These are phyloP conservation scores for Gynochthodes officinalis DNA, from an alignment of 257 asterid genomes.

Conservation along the genomic window DNA sequence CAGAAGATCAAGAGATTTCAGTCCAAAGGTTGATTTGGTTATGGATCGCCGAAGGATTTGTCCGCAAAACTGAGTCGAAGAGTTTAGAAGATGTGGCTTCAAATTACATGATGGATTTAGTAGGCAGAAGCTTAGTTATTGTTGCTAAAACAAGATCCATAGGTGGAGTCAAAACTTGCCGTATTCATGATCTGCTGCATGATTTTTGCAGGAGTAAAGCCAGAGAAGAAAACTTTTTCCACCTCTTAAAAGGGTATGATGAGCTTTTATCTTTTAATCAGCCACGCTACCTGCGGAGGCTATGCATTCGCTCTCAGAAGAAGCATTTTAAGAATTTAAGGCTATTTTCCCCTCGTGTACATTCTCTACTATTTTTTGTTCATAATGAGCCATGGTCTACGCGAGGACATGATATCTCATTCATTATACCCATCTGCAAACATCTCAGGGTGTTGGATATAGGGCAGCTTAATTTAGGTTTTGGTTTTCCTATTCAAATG, in stretches of 20 bases:
- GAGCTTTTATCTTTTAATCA: background rate
- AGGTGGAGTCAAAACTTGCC: slow-evolving; percentile 4
- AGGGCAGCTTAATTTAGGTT: background rate
- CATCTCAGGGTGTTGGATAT: slow-evolving; percentile 10
- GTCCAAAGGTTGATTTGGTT: slow-evolving; percentile 1
- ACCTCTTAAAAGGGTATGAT: background rate
- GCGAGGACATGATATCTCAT: background rate
- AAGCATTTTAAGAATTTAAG: too few relatives aligned
- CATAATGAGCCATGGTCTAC: background rate
- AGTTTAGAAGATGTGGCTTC: slow-evolving; percentile 9
- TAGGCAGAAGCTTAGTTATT: slow-evolving; percentile 5
- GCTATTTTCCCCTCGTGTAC: too few relatives aligned
- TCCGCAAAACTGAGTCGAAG: background rate
- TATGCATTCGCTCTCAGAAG: too few relatives aligned
- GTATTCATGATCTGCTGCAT: slow-evolving; percentile 4
- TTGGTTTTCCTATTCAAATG: background rate
- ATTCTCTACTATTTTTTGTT: background rate
- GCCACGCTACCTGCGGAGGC: background rate
- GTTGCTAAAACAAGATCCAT: background rate
- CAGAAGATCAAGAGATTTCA: background rate
- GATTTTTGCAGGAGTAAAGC: too few relatives aligned
- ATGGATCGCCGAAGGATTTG: slow-evolving; percentile 18
- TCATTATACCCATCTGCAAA: background rate
- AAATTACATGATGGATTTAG: background rate
- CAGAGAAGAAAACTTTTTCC: too few relatives aligned